Base-by-base conservation (phyloP, 2,329 filamentous ascomycete genomes). In the Epichloe coenophiala region DNA sequence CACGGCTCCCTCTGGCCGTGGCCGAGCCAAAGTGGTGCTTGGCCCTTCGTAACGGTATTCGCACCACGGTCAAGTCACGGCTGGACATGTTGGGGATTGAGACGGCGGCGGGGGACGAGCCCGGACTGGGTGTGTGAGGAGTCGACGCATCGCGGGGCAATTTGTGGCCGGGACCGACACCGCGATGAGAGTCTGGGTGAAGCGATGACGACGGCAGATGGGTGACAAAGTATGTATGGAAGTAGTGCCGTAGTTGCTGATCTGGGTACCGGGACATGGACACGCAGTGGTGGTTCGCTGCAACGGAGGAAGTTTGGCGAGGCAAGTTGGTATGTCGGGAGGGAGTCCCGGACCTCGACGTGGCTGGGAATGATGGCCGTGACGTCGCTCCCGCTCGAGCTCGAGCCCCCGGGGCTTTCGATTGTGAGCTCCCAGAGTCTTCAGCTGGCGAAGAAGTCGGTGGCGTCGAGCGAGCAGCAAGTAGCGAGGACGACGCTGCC, bases 211-310 rank as follows among this genome's bases (percentile, higher is more conserved):
- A 95, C 4, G 93, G 91, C 2, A 98, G 78, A 65, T 96, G 88
- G 8, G 93, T 95, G 53, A 97, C 88, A 67, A 98, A 98, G 72
- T 98, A 97, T 60, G 94, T 89, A 71, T 96, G 89, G 67, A 97
- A 97, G 55, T 68, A 47, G 17, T 44, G 52, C 40, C 50, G 52
- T 47, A 47, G 45, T 41, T 49, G 48, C 47, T 49, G 49, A 47
- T 47, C 47, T 31, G 43, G 11, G n/a, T 36, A 39, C 40, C 46
- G 45, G 4, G 23, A 39, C n/a, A 47, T 11, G n/a, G 43, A 40
- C n/a, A 21, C 17, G 52, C 21, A 15, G 43, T 17, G n/a, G 33
- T 23, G 54, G 39, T 44, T 41, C 27, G 45, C 45, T 27, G 48
- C 21, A 33, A 48, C 21, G 15, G 39, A 36, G 38, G 4, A 35